These are phyloP conservation scores for Diaporthe citriasiana DNA, from an alignment of 2,329 filamentous ascomycete genomes.

Conservation along the genomic window DNA sequence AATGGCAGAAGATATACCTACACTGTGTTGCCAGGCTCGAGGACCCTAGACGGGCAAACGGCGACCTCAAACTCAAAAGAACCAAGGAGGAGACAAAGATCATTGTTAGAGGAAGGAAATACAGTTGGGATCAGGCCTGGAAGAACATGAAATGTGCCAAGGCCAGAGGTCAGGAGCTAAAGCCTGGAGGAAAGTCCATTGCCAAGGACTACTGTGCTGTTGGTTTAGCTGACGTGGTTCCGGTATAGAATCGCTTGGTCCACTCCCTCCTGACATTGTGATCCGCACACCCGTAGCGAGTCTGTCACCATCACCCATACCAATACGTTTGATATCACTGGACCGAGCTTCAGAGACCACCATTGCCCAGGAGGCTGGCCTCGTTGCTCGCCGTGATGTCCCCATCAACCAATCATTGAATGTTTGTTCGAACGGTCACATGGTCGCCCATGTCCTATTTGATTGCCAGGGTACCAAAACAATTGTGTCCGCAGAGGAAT, in stretches of 20 bases:
- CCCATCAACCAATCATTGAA: not conserved
- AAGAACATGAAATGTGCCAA: constrained; percentile 7
- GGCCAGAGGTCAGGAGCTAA: not conserved
- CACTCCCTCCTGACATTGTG: not conserved
- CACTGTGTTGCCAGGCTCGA: not conserved
- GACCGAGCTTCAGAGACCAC: not conserved
- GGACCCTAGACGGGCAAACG: not conserved
- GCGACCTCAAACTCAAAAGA: not conserved
- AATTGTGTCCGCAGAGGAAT: not conserved
- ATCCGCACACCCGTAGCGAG: not conserved
- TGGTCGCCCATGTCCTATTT: not conserved
- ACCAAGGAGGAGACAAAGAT: not conserved
- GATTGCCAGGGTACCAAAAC: not conserved
- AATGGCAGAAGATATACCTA: constrained; percentile 2
- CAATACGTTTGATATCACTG: not conserved
- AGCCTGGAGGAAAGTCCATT: not conserved
- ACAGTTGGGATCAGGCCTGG: constrained; percentile 10
- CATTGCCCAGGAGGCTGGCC: not conserved
- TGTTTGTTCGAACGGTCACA: not conserved
- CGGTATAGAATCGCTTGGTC: not conserved
- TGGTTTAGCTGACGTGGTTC: not conserved
- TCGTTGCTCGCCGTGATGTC: not conserved
- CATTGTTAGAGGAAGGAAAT: not conserved
- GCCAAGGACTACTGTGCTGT: not conserved
- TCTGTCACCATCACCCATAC: not conserved